A percentile compares a stretch with the other conserved stretches of the same genome.
Conservation (phyloP, 805 yeast genomes). For the Candida bentonensis region DNA sequence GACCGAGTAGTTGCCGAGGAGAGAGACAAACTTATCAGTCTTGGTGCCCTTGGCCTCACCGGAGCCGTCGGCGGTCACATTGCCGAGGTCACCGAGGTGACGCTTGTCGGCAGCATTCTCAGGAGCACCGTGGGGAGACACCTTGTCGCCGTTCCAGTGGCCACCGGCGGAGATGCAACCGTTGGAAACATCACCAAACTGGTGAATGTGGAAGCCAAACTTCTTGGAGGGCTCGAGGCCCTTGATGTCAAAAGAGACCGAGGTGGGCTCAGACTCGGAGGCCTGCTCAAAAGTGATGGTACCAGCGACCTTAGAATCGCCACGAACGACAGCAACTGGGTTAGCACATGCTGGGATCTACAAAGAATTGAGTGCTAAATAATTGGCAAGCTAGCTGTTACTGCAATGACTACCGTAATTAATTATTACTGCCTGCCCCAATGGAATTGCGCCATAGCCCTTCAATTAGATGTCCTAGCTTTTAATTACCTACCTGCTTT, state of each 20-base stretch:
- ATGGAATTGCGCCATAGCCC: background rate
- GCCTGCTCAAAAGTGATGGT: constrained; percentile 76
- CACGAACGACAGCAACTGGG: constrained; percentile 88
- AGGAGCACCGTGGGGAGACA: constrained; percentile 82
- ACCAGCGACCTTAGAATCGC: constrained; percentile 85
- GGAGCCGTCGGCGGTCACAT: constrained; percentile 68
- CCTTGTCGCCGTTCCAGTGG: constrained; percentile 83
- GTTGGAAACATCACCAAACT: constrained; percentile 97
- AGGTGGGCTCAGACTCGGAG: constrained; percentile 68
- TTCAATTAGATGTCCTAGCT: background rate
- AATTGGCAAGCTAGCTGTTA: too few relatives aligned
- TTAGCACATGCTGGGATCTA: too few relatives aligned
- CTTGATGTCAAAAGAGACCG: constrained; percentile 72
- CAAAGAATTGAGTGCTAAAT: too few relatives aligned
- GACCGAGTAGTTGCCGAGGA: constrained; percentile 77
- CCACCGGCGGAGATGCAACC: constrained; percentile 99
- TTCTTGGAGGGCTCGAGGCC: constrained; percentile 25
- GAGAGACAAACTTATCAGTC: constrained; percentile 62
- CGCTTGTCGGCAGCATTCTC: constrained; percentile 48
- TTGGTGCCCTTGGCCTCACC: constrained; percentile 89
- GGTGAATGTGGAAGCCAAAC: constrained; percentile 90
- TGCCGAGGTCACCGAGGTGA: constrained; percentile 96
- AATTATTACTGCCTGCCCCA: too few relatives aligned
- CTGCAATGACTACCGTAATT: too few relatives aligned
- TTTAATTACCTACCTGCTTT: constrained; percentile 42